A percentile compares a stretch with the other conserved stretches of the same genome.
phyloP scores from a whole-genome alignment of 2,329 filamentous ascomycete genomes.

The Diaporthe batatas region DNA sequence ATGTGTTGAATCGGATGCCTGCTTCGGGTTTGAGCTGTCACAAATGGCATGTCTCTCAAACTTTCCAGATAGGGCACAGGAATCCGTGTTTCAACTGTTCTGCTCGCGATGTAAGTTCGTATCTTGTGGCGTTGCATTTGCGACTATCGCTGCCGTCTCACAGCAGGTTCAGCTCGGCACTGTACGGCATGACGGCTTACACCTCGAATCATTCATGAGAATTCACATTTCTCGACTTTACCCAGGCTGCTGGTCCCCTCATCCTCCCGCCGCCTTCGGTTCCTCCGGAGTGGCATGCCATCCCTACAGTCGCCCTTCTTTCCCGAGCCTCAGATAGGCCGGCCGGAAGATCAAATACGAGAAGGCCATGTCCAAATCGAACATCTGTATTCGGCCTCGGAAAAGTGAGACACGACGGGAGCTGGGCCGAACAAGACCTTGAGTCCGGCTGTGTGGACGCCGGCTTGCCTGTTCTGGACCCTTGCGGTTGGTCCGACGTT shows the following conservation, averaged over 20 bases:
- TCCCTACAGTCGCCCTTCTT: not conserved
- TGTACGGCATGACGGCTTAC: conserved; percentile 17
- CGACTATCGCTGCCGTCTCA: conserved; percentile 23
- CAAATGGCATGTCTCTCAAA: conserved; percentile 20
- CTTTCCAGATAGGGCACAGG: not conserved
- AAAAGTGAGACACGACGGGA: not conserved
- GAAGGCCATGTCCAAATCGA: not conserved
- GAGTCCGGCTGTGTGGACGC: not conserved
- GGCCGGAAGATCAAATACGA: not conserved
- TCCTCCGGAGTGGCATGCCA: not conserved
- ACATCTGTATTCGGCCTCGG: not conserved
- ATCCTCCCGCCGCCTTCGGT: conserved; percentile 4
- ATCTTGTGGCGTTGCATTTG: conserved; percentile 17
- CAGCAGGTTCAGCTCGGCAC: conserved; percentile 27
- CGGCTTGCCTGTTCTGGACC: conserved; percentile 14
- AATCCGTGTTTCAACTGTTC: not conserved
- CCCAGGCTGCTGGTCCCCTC: not conserved
- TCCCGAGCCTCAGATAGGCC: not conserved
- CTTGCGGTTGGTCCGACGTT: conserved; percentile 6
- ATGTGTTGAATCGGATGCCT: conserved; percentile 22
- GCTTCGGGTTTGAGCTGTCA: conserved; percentile 21
- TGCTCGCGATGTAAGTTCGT: not conserved
- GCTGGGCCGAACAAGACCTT: not conserved
- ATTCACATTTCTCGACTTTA: conserved; percentile 8
- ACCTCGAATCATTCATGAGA: conserved; percentile 25